Conservation (phyloP, 495 filamentous ascomycete species). For the Penicillium steckii region DNA sequence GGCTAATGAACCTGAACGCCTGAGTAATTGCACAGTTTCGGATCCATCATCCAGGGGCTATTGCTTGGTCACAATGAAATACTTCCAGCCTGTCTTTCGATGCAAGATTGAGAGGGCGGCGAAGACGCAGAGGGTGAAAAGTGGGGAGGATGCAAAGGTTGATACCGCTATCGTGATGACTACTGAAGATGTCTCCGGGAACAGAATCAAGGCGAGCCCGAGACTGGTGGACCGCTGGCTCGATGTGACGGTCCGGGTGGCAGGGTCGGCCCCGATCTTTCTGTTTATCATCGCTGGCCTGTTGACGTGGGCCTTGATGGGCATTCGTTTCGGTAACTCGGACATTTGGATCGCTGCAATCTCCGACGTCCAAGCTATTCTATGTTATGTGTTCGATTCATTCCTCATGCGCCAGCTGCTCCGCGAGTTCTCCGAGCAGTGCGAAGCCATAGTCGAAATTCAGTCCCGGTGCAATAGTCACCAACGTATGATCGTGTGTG, state of each 20-base stretch:
- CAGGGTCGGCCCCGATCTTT: constrained; percentile 29
- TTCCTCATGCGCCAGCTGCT: constrained; percentile 39
- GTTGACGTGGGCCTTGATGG: constrained; percentile 28
- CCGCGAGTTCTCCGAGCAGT: constrained; percentile 27
- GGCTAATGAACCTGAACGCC: too few relatives aligned
- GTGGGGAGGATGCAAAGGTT: too few relatives aligned
- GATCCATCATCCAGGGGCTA: too few relatives aligned
- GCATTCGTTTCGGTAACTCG: constrained; percentile 25
- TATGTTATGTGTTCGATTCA: constrained; percentile 38
- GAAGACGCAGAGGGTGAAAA: too few relatives aligned
- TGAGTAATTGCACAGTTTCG: too few relatives aligned
- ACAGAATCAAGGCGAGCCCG: constrained; percentile 16
- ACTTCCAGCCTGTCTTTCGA: too few relatives aligned
- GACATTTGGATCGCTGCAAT: constrained; percentile 37
- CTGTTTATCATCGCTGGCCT: constrained; percentile 25
- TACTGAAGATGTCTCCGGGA: constrained; percentile 7
- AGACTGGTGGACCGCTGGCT: constrained; percentile 33
- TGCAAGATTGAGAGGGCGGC: too few relatives aligned
- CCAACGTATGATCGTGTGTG: constrained; percentile 24
- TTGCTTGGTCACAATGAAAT: too few relatives aligned
- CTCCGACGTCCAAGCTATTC: constrained; percentile 36
- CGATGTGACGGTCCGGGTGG: constrained; percentile 22
- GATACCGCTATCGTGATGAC: too few relatives aligned
- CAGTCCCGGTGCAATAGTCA: constrained; percentile 32
- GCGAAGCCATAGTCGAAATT: constrained; percentile 23